Conservation (phyloP, 2,329 filamentous ascomycete species). For the Seiridium cupressi region DNA sequence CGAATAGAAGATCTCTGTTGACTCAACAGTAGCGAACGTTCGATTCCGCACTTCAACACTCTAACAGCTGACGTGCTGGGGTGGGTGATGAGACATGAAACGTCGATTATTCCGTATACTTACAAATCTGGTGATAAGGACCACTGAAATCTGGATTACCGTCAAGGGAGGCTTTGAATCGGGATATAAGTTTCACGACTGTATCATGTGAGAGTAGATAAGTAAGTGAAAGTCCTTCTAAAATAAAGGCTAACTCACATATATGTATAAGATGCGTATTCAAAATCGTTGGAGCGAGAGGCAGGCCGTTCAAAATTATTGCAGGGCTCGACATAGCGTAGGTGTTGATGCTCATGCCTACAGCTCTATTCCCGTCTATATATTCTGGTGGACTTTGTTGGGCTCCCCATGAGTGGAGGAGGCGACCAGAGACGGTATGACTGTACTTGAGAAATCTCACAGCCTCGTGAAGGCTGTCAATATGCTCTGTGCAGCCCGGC, state of each 20-base stretch:
- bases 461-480: conserved; percentile 1
- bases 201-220: not conserved
- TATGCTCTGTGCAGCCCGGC: not conserved
- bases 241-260: not conserved
- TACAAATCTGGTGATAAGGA: conserved; percentile 7
- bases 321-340: not conserved
- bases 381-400: not conserved
- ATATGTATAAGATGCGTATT: conserved; percentile 4
- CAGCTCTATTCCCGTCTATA: not conserved
- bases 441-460: not conserved
- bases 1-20: too few species aligned
- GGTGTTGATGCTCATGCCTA: not conserved
- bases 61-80: too few species aligned
- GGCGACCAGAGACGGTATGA: not conserved
- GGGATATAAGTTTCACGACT: conserved; percentile 3
- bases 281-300: not conserved
- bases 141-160: conserved; percentile 2
- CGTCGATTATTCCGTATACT: too few species aligned
- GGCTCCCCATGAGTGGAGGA: not conserved
- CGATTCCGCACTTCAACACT: too few species aligned
- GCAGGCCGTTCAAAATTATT: not conserved
- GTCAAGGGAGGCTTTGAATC: conserved; percentile 5
- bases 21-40: too few species aligned
- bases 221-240: not conserved
- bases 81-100: too few species aligned